These are phyloP conservation scores for Aureobasidium mangrovei DNA, from an alignment of 2,329 filamentous ascomycete genomes.

Conservation along the genomic window DNA sequence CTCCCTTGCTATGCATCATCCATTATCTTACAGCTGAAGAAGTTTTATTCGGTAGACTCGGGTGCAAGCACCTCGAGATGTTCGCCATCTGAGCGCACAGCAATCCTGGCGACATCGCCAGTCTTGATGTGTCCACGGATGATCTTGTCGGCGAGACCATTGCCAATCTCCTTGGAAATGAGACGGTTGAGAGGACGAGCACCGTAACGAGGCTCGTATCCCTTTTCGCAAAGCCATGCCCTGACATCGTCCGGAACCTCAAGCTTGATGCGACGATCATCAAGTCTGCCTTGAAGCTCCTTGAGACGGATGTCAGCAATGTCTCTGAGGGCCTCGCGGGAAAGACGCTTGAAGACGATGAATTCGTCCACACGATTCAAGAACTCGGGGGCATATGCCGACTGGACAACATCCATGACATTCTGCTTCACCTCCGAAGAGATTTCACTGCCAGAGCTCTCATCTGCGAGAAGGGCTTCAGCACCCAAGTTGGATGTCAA, in stretches of 20 bases:
- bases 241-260: conserved; percentile 63
- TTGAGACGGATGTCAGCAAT: conserved; percentile 87
- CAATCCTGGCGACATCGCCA: conserved; percentile 64
- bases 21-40: not conserved
- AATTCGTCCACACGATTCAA: conserved; percentile 95
- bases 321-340: conserved; percentile 67
- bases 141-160: conserved; percentile 81
- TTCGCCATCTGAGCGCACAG: conserved; percentile 51
- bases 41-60: not conserved
- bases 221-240: conserved; percentile 78
- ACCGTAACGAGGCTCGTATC: conserved; percentile 87
- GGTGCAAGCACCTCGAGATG: conserved; percentile 24
- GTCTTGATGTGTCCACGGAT: conserved; percentile 73
- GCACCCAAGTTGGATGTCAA: conserved; percentile 93
- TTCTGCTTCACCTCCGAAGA: conserved; percentile 63
- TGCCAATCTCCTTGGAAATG: conserved; percentile 83
- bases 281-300: conserved; percentile 73
- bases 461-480: conserved; percentile 64
- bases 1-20: conserved; percentile 1
- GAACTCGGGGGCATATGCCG: conserved; percentile 79
- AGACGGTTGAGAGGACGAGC: conserved; percentile 84
- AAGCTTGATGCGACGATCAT: conserved; percentile 75
- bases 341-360: conserved; percentile 87
- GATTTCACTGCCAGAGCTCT: conserved; percentile 38
- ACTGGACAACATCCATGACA: conserved; percentile 80